phyloP scores from a whole-genome alignment of 768 basidiomycete genomes.

The Mycena epipterygia region DNA sequence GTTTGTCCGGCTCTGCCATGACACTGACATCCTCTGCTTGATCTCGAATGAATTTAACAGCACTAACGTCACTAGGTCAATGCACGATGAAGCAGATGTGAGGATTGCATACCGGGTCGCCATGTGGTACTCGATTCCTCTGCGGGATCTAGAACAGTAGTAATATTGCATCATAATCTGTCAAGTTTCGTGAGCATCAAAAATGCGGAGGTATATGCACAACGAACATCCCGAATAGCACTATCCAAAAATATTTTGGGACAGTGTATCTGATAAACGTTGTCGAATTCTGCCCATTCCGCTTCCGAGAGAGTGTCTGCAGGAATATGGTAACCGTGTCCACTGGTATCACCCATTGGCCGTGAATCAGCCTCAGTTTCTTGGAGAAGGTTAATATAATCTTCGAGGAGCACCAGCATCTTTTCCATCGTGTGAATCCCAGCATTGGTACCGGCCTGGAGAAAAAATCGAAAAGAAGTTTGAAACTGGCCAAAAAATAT shows the following conservation, averaged over 20 bases:
- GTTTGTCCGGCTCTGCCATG: slow-evolving; percentile 43
- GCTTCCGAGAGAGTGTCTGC: slow-evolving; percentile 74
- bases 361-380: slow-evolving; percentile 56
- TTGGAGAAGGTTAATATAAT: slow-evolving; percentile 70
- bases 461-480: background rate
- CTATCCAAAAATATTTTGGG: slow-evolving; percentile 86
- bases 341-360: slow-evolving; percentile 46
- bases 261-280: slow-evolving; percentile 92
- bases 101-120: slow-evolving; percentile 74
- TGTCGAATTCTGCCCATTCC: slow-evolving; percentile 88
- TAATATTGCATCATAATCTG: slow-evolving; percentile 93
- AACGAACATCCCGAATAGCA: slow-evolving; percentile 81
- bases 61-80: slow-evolving; percentile 55
- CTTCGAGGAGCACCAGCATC: slow-evolving; percentile 72
- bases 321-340: slow-evolving; percentile 73
- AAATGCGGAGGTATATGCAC: background rate
- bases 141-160: slow-evolving; percentile 80
- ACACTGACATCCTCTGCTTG: slow-evolving; percentile 67
- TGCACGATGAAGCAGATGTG: slow-evolving; percentile 19
- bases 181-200: slow-evolving; percentile 31
- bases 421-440: slow-evolving; percentile 46
- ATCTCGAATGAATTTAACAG: slow-evolving; percentile 90
- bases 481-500: background rate
- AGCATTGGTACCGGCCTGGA: slow-evolving; percentile 16
- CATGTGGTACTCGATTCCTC: slow-evolving; percentile 90